Evolutionary conservation across 2,329 filamentous ascomycete species (phyloP), one percentile per base, ranked within the genome.

Genomic region (Xylariaceae sp.): DNA sequence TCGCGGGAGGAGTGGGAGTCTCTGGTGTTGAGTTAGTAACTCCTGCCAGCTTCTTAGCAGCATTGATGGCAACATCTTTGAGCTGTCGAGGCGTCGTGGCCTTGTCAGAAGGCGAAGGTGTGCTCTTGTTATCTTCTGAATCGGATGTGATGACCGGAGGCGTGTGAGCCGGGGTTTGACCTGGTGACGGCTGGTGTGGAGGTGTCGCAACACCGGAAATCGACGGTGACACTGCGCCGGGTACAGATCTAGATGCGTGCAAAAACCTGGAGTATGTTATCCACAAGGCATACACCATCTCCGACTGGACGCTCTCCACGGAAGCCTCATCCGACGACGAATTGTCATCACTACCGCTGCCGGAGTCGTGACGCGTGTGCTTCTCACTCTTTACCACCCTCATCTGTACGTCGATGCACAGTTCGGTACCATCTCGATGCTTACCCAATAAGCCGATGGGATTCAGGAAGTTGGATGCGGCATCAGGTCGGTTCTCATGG

Each of bases 331-430:
- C 70, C 11, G 57, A 51, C 73, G 76, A 66, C 73, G 68, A 65
- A 47, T 69, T 70, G 30, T 71, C 69, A 13, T 72, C 69, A 48
- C 70, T 72, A 18, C 63, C 59, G 8, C 70, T 72, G 30, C 63
- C 59, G 8, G 69, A 70, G 57, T 72, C 69, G 47, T 67, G 61
- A n/a, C 63, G 61, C 1, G 71, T 79, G 17, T 85, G 83, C 65
- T 86, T 88, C 67, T 93, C 92, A 72, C 90, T 96, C 75, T 93
- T 91, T 13, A 97, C 92, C 23, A 99, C 92, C 39, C 94, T 86
- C 88, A 99, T 91, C 74, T 99, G 94, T 35, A 97, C 87, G 72
- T 99, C 94, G 41, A 99, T 90, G 74, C 91, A 93, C 64, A 99
- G 88, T 62, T 94, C 90, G 0, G 89, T 88, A 2, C 94, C 93